These are phyloP conservation scores for Globisporangium paroecandrum DNA, from an alignment of 352 stramenopile species.

Conservation along the genomic window DNA sequence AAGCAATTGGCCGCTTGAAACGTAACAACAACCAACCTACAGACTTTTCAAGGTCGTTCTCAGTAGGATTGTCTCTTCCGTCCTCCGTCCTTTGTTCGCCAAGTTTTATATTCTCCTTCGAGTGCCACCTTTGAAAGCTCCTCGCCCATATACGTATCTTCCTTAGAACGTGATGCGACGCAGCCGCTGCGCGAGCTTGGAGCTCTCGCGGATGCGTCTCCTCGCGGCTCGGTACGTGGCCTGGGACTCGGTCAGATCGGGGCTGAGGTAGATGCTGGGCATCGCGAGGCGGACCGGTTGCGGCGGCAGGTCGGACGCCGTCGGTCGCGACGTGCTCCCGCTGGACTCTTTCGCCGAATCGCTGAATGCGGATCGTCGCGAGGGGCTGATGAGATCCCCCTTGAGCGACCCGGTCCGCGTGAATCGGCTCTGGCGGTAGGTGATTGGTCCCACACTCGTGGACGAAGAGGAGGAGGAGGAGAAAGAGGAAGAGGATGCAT, in stretches of 20 bases:
- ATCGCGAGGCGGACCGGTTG: slow-evolving; percentile 47
- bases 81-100: too few species aligned
- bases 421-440: slow-evolving; percentile 8
- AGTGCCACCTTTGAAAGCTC: too few species aligned
- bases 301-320: slow-evolving; percentile 23
- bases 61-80: too few species aligned
- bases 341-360: slow-evolving; percentile 5
- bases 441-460: neutral
- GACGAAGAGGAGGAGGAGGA: neutral
- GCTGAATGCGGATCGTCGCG: neutral
- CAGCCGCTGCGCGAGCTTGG: slow-evolving; percentile 37
- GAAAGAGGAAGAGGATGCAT: neutral
- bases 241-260: slow-evolving; percentile 37
- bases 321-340: slow-evolving; percentile 11
- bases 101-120: too few species aligned
- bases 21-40: too few species aligned
- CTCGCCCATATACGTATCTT: neutral
- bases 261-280: slow-evolving; percentile 58
- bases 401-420: slow-evolving; percentile 3
- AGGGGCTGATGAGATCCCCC: neutral
- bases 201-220: slow-evolving; percentile 38
- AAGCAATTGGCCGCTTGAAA: too few species aligned
- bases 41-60: too few species aligned
- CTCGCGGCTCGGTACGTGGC: slow-evolving; percentile 36
- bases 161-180: slow-evolving; percentile 43